Percentiles rank a stretch among this genome's conserved stretches.
Evolutionary conservation across 306 rosid genomes (phyloP).

Genomic region (Echinosophora koreensis): DNA sequence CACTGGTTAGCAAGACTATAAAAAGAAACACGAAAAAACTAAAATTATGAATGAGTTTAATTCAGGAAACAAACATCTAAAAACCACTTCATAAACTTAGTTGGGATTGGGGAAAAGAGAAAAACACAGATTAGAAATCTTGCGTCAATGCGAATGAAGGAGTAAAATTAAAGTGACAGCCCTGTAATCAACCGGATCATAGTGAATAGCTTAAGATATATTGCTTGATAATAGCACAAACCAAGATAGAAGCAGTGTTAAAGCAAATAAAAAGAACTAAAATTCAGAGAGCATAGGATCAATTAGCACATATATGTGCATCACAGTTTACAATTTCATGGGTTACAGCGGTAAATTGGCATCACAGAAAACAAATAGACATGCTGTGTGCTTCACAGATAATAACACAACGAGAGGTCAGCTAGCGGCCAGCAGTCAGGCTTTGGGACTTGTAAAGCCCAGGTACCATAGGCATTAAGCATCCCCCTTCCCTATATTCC

Average conservation of each 20-base stretch:
- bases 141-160: neutral
- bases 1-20: too few species aligned
- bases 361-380: neutral
- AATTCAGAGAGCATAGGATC: neutral
- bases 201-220: slow-evolving; percentile 1
- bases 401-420: slow-evolving; percentile 13
- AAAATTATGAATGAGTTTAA: neutral
- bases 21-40: neutral
- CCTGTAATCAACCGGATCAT: neutral
- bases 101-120: slow-evolving; percentile 10
- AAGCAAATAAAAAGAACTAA: slow-evolving; percentile 9
- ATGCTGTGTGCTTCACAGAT: neutral
- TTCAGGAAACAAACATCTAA: slow-evolving; percentile 25
- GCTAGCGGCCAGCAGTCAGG: neutral
- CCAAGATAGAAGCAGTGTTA: neutral
- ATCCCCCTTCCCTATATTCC: neutral
- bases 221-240: neutral
- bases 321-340: neutral
- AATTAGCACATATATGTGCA: slow-evolving; percentile 1
- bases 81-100: slow-evolving; percentile 30
- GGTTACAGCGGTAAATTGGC: neutral
- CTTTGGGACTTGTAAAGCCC: slow-evolving; percentile 8
- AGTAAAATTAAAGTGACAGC: neutral
- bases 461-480: neutral
- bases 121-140: slow-evolving; percentile 18